Evolutionary conservation across 345 rosid genomes (phyloP).

Genomic region (Leavenworthia alabamica): DNA sequence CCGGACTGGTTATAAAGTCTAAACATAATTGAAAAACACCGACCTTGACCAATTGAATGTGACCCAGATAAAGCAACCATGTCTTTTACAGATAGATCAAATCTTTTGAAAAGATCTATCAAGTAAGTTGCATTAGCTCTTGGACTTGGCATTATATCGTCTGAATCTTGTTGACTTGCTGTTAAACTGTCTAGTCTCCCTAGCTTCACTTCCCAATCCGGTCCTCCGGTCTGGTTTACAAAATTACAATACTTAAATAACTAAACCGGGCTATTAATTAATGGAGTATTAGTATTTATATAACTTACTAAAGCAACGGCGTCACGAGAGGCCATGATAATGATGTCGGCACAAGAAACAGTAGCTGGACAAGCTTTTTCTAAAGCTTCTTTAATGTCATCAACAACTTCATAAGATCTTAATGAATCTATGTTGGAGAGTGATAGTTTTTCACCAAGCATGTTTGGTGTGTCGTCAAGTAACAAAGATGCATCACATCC

Average conservation of each 20-base stretch:
- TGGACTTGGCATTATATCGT: slow-evolving; percentile 76
- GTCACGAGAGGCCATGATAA: slow-evolving; percentile 81
- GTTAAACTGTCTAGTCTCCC: slow-evolving; percentile 72
- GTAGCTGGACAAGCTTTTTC: slow-evolving; percentile 68
- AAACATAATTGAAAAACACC: slow-evolving; percentile 68
- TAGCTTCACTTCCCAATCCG: slow-evolving; percentile 69
- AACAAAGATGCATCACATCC: slow-evolving; percentile 81
- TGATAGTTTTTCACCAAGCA: slow-evolving; percentile 66
- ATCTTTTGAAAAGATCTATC: slow-evolving; percentile 45
- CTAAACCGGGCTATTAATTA: no score
- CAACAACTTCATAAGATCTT: slow-evolving; percentile 65
- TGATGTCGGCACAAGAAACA: slow-evolving; percentile 79
- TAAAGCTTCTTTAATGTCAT: slow-evolving; percentile 54
- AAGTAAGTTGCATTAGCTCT: slow-evolving; percentile 37
- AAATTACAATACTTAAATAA: background rate
- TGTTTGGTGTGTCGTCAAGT: slow-evolving; percentile 67
- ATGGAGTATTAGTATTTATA: no score
- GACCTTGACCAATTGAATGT: slow-evolving; percentile 67
- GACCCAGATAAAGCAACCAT: slow-evolving; percentile 88
- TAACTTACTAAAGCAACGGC: slow-evolving; percentile 65
- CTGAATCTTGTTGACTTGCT: slow-evolving; percentile 61
- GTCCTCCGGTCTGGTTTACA: slow-evolving; percentile 60
- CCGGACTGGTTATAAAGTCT: slow-evolving; percentile 86
- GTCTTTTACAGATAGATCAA: slow-evolving; percentile 59
- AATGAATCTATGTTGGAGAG: slow-evolving; percentile 71